Evolutionary conservation across 2,329 filamentous ascomycete genomes (phyloP).

Genomic region (Fusarium xylarioides): DNA sequence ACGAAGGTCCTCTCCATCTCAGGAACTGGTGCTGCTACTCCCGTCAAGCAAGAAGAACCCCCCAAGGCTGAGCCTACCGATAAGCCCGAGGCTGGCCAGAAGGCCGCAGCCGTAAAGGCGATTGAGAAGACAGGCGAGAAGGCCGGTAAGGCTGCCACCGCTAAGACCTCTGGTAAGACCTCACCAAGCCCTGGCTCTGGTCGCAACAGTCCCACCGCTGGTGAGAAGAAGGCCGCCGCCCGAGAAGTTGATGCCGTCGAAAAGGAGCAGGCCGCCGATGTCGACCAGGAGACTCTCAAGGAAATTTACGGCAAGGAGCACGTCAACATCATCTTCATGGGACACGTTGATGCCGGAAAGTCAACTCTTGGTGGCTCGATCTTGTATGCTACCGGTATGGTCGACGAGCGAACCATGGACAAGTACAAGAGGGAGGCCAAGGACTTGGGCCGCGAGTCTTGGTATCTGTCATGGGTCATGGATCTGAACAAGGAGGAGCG

Average conservation of each 20-base stretch:
- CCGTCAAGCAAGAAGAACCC: conserved; percentile 56
- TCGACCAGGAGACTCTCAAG: conserved; percentile 77
- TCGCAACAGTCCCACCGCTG: conserved; percentile 79
- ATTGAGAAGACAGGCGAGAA: conserved; percentile 88
- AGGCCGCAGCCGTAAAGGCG: conserved; percentile 86
- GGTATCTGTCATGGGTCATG: conserved; percentile 98
- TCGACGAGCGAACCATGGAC: conserved; percentile 98
- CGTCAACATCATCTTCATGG: conserved; percentile 96
- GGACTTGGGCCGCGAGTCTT: conserved; percentile 94
- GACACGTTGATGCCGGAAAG: conserved; percentile 98
- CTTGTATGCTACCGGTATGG: conserved; percentile 94
- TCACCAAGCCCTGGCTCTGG: conserved; percentile 87
- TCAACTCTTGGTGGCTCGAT: conserved; percentile 95
- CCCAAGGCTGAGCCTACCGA: conserved; percentile 58
- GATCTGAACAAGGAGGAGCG: conserved; percentile 97
- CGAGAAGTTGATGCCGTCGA: conserved; percentile 85
- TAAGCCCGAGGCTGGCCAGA: conserved; percentile 76
- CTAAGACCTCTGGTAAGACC: conserved; percentile 70
- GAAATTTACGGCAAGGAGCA: conserved; percentile 96
- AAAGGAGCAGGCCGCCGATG: conserved; percentile 81
- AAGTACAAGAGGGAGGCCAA: conserved; percentile 98
- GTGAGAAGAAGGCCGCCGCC: conserved; percentile 58
- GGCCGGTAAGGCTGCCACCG: conserved; percentile 54
- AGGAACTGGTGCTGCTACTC: conserved; percentile 43
- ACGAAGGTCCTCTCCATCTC: conserved; percentile 58